Base-by-base conservation (phyloP, 352 stramenopile genomes). In the Saprolegnia diclina region DNA sequence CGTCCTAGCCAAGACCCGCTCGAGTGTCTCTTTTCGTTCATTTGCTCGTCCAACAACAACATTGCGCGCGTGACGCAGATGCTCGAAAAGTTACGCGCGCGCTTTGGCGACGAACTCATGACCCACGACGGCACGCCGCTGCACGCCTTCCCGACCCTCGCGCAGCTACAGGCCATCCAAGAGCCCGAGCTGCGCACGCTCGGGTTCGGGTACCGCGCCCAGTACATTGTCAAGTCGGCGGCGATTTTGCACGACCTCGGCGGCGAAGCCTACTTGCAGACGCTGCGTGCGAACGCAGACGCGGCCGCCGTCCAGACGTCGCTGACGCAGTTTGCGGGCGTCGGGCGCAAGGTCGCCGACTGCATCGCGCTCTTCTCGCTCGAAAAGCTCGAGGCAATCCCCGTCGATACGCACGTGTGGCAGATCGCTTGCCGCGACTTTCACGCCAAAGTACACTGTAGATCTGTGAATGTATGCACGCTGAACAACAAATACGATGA, bases 31-130 rank as follows among this genome's bases (percentile, higher is more conserved):
- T 92, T 99, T 68, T 96, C 89, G 38, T 99, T 99, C 80, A 98
- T 99, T 53, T 99, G 95, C 77, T 98, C 89, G 21, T 98, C 88
- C 64, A 99, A 99, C 80, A 99, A 99, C 81, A 99, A 99, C 77
- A 99, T 99, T 76, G 74, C 86, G 46, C 79, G 97, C 35, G 99
- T 99, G 73, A 89, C 89, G 42, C 82, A 91, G 37, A 98, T 99
- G 87, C 75, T 99, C 19, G 77, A 89, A 54, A 86, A 87, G 32
- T 87, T 99, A 65, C 80, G 94, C 56, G 65, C 75, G 42, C 81
- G 77, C 22, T 99, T 97, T 79, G 96, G 96, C 13, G 40, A 52
- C 18, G 29, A 53, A 29, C 24, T 52, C 10, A 29, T 37, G 5
- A 26, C 38, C 11, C 38, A 26, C 16, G 29, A 35, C 16, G 50